These are phyloP conservation scores for Quercus cerris DNA, from an alignment of 306 rosid genomes.

Conservation along the genomic window DNA sequence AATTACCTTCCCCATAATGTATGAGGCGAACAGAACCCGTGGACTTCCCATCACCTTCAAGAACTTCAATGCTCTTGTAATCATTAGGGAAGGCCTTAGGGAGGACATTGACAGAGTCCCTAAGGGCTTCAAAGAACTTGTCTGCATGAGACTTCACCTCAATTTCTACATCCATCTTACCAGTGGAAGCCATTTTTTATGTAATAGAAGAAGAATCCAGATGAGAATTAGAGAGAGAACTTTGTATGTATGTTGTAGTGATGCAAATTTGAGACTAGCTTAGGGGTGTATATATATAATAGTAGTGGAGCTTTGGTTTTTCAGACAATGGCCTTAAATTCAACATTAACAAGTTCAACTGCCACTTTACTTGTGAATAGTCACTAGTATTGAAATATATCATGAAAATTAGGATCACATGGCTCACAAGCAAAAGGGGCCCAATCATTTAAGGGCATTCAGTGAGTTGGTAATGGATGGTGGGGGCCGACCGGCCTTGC, in stretches of 20 bases:
- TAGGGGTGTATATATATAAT: slow-evolving; percentile 9
- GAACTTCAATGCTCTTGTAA: slow-evolving; percentile 73
- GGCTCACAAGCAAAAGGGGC: too few relatives aligned
- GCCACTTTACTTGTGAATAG: slow-evolving; percentile 14
- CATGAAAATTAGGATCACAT: too few relatives aligned
- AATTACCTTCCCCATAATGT: slow-evolving; percentile 54
- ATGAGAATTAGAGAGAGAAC: background rate
- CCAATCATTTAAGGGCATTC: too few relatives aligned
- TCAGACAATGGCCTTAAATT: slow-evolving; percentile 34
- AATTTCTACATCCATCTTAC: slow-evolving; percentile 40
- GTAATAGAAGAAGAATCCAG: too few relatives aligned
- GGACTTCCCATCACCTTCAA: slow-evolving; percentile 78
- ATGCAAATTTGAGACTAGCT: background rate
- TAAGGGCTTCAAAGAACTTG: slow-evolving; percentile 39
- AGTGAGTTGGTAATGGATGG: too few relatives aligned
- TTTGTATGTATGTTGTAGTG: too few relatives aligned
- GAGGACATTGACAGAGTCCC: slow-evolving; percentile 33
- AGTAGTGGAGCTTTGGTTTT: background rate
- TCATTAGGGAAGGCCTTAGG: slow-evolving; percentile 60
- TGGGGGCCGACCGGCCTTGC: too few relatives aligned
- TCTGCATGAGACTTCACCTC: slow-evolving; percentile 43
- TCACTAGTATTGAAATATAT: too few relatives aligned
- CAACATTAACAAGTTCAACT: slow-evolving; percentile 28
- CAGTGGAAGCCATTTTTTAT: slow-evolving; percentile 11
- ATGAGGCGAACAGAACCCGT: slow-evolving; percentile 68